These are phyloP conservation scores for Lagenidium giganteum DNA, from an alignment of 352 stramenopile species.

Conservation along the genomic window DNA sequence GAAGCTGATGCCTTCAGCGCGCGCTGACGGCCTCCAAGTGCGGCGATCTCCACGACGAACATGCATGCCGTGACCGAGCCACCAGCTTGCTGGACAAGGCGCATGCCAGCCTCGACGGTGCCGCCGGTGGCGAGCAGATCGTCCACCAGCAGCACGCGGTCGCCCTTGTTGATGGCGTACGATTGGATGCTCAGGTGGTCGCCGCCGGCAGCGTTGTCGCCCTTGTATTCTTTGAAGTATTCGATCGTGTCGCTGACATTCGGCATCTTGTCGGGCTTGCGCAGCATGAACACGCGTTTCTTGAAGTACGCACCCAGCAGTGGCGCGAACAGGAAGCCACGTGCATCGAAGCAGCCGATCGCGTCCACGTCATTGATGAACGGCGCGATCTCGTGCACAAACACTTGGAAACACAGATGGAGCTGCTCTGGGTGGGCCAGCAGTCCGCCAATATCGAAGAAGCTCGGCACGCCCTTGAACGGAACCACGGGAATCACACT, in stretches of 20 bases:
- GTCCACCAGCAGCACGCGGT: slow-evolving; percentile 95
- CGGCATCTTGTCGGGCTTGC: slow-evolving; percentile 97
- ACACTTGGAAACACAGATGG: slow-evolving; percentile 91
- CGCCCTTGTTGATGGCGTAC: slow-evolving; percentile 62
- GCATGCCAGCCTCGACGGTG: slow-evolving; percentile 87
- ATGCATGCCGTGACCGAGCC: slow-evolving; percentile 88
- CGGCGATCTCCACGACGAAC: slow-evolving; percentile 94
- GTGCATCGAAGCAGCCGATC: slow-evolving; percentile 94
- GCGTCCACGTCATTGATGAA: slow-evolving; percentile 56
- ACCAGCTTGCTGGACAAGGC: slow-evolving; percentile 83
- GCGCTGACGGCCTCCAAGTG: slow-evolving; percentile 47
- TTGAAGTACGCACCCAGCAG: slow-evolving; percentile 93
- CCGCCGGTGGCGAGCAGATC: slow-evolving; percentile 97
- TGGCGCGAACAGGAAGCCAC: slow-evolving; percentile 96
- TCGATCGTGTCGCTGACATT: slow-evolving; percentile 88
- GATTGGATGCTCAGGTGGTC: slow-evolving; percentile 87
- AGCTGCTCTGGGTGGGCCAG: slow-evolving; percentile 86
- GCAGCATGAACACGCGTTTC: slow-evolving; percentile 98
- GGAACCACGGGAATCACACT: slow-evolving; percentile 92
- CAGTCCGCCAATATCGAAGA: slow-evolving; percentile 98
- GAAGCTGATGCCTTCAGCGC: slow-evolving; percentile 35
- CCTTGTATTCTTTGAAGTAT: slow-evolving; percentile 93
- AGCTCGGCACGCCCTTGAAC: slow-evolving; percentile 93
- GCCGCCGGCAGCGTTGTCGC: slow-evolving; percentile 76
- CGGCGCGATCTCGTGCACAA: slow-evolving; percentile 63